Base-by-base conservation (phyloP, 192 early-diverging fungal genomes). In the Backusella psychrophila region DNA sequence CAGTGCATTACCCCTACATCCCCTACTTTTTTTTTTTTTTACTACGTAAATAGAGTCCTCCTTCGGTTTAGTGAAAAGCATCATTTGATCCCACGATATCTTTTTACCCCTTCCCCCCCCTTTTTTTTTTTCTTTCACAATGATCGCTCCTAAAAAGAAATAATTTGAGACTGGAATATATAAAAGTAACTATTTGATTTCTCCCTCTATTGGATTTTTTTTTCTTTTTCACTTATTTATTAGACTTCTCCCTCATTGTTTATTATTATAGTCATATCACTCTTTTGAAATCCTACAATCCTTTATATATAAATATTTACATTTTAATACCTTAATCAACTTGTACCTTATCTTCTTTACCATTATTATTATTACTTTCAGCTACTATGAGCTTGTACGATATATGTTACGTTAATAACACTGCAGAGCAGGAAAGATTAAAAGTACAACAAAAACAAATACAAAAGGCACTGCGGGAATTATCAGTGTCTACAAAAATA, bases 391-490 rank as follows among this genome's bases (percentile, higher is more conserved):
- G 70, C 29, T 49, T 71, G 39, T 71, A 71, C 29, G 70, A 71
- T 31, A 71, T 71, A 31, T 41, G 26, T 1, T 49, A 71, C 42
- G 44, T 71, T 19, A 71, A 17, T 26, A 46, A 39, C 15, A 49
- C 42, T 26, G 35, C 44, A 23, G 42, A 71, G 26, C 42, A 71
- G 41, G 42, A 36, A 46, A 12, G 70, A 26, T 71, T 71, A 49
- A 71, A 71, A 33, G 70, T 46, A 71, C 44, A 49, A n/a, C 70
- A 71, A 71, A 41, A 71, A 33, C 41, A 71, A 12, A 71, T 71
- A 46, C 39, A 29, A 6, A 44, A 71, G 11, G 70, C 42, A 31
- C 42, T 71, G 39, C 21, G 49, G 42, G 70, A 46, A 26, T 33
- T 71, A 49, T 44, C 70, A 15, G 39, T 71, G 19, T 31, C 70